phyloP scores from a whole-genome alignment of 768 basidiomycete genomes.

The Rhizopogon salebrosus region DNA sequence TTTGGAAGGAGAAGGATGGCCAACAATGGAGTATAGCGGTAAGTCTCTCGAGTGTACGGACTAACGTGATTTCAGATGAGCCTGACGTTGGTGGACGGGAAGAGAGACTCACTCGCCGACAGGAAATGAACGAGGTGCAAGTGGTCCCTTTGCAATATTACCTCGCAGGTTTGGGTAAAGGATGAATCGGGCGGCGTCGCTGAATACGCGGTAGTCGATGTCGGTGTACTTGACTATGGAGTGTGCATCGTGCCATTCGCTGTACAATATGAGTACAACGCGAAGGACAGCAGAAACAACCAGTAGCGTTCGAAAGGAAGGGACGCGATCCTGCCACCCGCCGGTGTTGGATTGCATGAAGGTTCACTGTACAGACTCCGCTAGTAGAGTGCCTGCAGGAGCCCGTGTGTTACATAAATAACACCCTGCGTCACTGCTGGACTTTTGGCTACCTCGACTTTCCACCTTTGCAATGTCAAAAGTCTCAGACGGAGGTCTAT shows the following conservation, averaged over 20 bases:
- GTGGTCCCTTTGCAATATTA: conserved; percentile 59
- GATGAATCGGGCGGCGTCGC: conserved; percentile 79
- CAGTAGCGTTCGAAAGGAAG: conserved; percentile 50
- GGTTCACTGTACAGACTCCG: no score
- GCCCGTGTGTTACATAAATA: no score
- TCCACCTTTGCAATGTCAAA: conserved; percentile 1
- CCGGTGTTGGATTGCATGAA: background rate
- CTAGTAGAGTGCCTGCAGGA: no score
- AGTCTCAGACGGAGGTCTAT: conserved; percentile 32
- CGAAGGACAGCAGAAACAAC: conserved; percentile 53
- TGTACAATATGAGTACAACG: conserved; percentile 71
- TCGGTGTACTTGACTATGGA: conserved; percentile 95
- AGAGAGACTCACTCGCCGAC: conserved; percentile 72
- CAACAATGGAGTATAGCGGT: conserved; percentile 93
- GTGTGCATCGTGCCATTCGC: conserved; percentile 83
- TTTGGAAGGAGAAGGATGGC: conserved; percentile 82
- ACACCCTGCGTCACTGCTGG: background rate
- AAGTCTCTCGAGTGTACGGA: conserved; percentile 89
- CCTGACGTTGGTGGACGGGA: background rate
- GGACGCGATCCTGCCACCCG: conserved; percentile 8
- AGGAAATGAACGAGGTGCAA: conserved; percentile 34
- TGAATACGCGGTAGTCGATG: conserved; percentile 94
- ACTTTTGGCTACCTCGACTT: background rate
- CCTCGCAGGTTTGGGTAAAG: conserved; percentile 37
- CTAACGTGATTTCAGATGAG: conserved; percentile 34